Base-by-base conservation (phyloP, 2,329 filamentous ascomycete genomes). In the Hymenoscyphus linearis region DNA sequence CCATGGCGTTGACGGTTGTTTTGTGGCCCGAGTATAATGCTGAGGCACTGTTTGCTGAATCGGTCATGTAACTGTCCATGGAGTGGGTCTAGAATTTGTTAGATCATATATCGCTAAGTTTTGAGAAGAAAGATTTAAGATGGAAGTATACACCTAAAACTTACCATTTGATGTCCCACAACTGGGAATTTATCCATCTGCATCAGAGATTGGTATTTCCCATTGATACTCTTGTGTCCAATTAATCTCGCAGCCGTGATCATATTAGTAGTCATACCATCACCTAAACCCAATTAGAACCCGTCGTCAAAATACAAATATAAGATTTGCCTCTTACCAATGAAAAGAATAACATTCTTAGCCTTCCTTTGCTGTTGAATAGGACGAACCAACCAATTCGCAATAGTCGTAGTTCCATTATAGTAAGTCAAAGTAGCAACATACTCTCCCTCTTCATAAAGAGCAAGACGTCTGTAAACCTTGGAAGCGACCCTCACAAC, bases 331-430 rank as follows among this genome's bases (percentile, higher is more conserved):
- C 6, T 57, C 66, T 58, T 61, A 73, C 91, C 91, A 66, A 96
- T 90, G 76, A 95, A 96, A 65, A 95, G 81, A 68, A 95, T 85
- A 66, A 95, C 85, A 67, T 95, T 95, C 83, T 93, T 95, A 44
- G 90, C 87, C 77, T 85, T 90, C 75, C 89, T 86, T 73, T 84
- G 79, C 60, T 85, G 81, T 37, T 84, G 80, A 34, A 93, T 76
- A 55, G 90, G 85, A 37, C 90, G 85, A 47, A 96, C 91, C 22
- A 83, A 76, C 91, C 90, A 96, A 68, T 85, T 85, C 22, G 90
- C 90, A 58, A 81, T 83, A 4, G 90, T 95, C 63, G 80, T 87
- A 72, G 85, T 82, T 63, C 84, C 84, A 65, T 85, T 84, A 75
- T 91, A 91, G 79, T 95, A 95, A 63, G 76, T 85, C 64, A 96